Conservation (phyloP, 306 rosid species). For the Trifolium subterraneum region DNA sequence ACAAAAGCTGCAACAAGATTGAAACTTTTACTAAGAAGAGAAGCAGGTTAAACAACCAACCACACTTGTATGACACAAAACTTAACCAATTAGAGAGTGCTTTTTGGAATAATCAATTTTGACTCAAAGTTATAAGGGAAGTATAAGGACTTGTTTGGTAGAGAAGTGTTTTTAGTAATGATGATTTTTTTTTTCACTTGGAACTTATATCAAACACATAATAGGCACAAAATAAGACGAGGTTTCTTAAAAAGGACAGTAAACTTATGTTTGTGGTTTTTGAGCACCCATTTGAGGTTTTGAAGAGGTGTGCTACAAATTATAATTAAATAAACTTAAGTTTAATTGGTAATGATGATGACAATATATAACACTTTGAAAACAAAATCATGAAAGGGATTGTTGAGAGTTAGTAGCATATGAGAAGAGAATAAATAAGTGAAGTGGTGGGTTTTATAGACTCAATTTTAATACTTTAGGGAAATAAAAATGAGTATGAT, state of each 20-base stretch:
- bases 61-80: conserved; percentile 1
- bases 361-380: conserved; percentile 13
- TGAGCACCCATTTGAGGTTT: conserved; percentile 32
- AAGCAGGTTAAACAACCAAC: conserved; percentile 15
- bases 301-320: conserved; percentile 18
- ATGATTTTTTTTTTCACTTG: conserved; percentile 20
- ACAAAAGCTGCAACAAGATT: conserved; percentile 49
- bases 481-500: background rate
- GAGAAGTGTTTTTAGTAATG: conserved; percentile 36
- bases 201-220: background rate
- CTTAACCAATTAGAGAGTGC: conserved; percentile 42
- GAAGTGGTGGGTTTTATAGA: conserved; percentile 34
- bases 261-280: conserved; percentile 14
- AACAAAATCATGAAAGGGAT: conserved; percentile 19
- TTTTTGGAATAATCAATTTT: conserved; percentile 45
- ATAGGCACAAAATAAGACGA: background rate
- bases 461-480: conserved; percentile 33
- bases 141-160: conserved; percentile 1
- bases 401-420: background rate
- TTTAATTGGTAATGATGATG: background rate
- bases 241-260: conserved; percentile 35
- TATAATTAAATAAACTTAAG: background rate
- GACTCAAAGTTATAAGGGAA: conserved; percentile 52
- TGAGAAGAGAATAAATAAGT: conserved; percentile 9
- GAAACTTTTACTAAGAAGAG: conserved; percentile 31